Percentiles rank a stretch among this genome's conserved stretches.
phyloP scores from a whole-genome alignment of 306 rosid genomes.

The Castanea sativa region DNA sequence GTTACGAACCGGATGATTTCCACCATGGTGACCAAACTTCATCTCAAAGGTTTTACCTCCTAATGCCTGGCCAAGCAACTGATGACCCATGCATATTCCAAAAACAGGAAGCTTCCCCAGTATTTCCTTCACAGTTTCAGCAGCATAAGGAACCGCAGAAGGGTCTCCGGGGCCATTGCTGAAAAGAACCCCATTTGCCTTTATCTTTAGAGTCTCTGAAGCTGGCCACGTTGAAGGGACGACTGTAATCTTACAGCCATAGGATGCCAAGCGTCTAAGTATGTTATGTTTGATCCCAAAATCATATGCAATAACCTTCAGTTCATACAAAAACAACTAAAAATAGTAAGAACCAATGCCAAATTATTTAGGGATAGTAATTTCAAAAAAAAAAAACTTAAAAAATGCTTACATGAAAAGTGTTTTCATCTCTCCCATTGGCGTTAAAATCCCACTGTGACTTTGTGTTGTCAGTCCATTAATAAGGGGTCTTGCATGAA shows the following conservation, averaged over 20 bases:
- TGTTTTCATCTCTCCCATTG: conserved; percentile 31
- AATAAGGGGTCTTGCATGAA: conserved; percentile 74
- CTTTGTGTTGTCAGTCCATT: conserved; percentile 74
- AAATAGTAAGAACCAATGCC: conserved; percentile 7
- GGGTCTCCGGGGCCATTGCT: conserved; percentile 99
- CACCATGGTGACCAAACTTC: conserved; percentile 99
- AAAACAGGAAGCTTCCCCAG: conserved; percentile 88
- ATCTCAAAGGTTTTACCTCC: conserved; percentile 93
- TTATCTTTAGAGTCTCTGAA: conserved; percentile 71
- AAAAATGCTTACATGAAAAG: conserved; percentile 56
- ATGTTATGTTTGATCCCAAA: conserved; percentile 95
- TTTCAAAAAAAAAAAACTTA: not conserved
- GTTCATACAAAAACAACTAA: conserved; percentile 15
- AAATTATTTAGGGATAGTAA: not conserved
- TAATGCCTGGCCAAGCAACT: conserved; percentile 89
- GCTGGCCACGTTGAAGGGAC: conserved; percentile 93
- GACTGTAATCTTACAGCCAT: conserved; percentile 85
- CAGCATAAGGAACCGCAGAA: conserved; percentile 92
- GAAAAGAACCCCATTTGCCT: conserved; percentile 83
- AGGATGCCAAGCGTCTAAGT: conserved; percentile 81
- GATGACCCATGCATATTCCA: conserved; percentile 99
- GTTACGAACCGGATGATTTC: conserved; percentile 95
- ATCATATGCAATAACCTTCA: conserved; percentile 88
- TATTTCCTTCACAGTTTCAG: conserved; percentile 76
- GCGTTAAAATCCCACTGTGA: conserved; percentile 66